A percentile compares a stretch with the other conserved stretches of the same genome.
Conservation (phyloP, 768 basidiomycete species). For the Leucosporidium creatinivorum region DNA sequence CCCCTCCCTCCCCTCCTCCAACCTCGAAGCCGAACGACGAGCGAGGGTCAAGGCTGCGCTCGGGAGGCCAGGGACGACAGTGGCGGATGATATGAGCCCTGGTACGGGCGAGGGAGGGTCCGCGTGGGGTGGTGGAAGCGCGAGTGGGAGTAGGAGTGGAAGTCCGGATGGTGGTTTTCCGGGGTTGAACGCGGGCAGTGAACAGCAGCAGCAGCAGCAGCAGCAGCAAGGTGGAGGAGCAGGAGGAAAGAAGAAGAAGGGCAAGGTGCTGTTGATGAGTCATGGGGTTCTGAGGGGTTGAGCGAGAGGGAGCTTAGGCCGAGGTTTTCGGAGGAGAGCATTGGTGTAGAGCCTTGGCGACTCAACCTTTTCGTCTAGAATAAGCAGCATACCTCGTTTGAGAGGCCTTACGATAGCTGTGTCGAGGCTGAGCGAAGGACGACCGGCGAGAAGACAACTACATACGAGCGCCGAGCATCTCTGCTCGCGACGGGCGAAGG, state of each 20-base stretch:
- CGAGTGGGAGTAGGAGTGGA: neutral
- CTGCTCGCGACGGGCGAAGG: no score
- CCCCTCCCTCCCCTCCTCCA: constrained; percentile 8
- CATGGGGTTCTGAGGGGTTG: neutral
- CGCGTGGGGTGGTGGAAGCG: neutral
- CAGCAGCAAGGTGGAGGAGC: neutral
- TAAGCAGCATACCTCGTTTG: no score
- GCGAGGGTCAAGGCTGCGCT: constrained; percentile 23
- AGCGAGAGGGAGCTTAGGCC: no score
- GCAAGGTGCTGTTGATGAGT: neutral
- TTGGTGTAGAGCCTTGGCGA: no score
- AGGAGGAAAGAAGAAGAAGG: constrained; percentile 1
- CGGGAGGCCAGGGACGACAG: constrained; percentile 10
- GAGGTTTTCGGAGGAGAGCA: no score
- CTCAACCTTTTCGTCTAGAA: no score
- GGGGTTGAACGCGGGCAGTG: no score
- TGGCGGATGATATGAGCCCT: neutral
- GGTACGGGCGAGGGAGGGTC: neutral
- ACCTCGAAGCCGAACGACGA: neutral
- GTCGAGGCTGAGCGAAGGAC: no score
- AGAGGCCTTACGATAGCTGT: no score
- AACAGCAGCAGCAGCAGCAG: neutral
- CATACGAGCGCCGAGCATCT: no score
- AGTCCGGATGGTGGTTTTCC: neutral
- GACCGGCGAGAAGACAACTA: no score